phyloP scores from a whole-genome alignment of 139 green algal species.

The Chlamydomonas incerta region DNA sequence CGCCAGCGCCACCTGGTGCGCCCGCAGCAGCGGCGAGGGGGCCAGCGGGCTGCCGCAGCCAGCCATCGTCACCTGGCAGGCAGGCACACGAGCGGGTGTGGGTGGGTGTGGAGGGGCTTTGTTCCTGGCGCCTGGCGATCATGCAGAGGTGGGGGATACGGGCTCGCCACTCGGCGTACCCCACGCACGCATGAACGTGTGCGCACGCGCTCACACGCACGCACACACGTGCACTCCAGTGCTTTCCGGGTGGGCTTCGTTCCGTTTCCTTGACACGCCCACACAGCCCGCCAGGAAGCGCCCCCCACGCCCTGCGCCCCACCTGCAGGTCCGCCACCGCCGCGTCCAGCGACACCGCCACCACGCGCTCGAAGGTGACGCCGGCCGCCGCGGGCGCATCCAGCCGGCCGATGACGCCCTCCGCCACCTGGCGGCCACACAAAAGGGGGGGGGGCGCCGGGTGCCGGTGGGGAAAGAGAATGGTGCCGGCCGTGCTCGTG shows the following conservation, averaged over 20 bases:
- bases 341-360: constrained; percentile 69
- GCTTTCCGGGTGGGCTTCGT: too few relatives aligned
- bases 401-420: background rate
- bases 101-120: too few relatives aligned
- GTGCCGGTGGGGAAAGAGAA: background rate
- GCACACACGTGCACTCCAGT: too few relatives aligned
- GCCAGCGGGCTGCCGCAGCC: constrained; percentile 9
- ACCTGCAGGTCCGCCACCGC: constrained; percentile 32
- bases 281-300: too few relatives aligned
- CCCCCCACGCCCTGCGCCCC: background rate
- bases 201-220: too few relatives aligned
- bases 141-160: background rate
- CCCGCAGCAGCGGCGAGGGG: constrained; percentile 32
- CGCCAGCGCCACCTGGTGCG: constrained; percentile 31
- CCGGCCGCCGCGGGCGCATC: constrained; percentile 30
- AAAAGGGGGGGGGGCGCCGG: too few relatives aligned
- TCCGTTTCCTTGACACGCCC: too few relatives aligned
- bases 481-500: too few relatives aligned
- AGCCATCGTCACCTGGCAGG: constrained; percentile 1
- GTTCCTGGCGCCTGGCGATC: too few relatives aligned
- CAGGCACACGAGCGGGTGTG: too few relatives aligned
- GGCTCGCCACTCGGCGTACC: too few relatives aligned
- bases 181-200: too few relatives aligned
- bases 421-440: background rate
- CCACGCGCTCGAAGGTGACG: constrained; percentile 44